Conservation (phyloP, 257 asterid species). For the Orobanche coerulescens region DNA sequence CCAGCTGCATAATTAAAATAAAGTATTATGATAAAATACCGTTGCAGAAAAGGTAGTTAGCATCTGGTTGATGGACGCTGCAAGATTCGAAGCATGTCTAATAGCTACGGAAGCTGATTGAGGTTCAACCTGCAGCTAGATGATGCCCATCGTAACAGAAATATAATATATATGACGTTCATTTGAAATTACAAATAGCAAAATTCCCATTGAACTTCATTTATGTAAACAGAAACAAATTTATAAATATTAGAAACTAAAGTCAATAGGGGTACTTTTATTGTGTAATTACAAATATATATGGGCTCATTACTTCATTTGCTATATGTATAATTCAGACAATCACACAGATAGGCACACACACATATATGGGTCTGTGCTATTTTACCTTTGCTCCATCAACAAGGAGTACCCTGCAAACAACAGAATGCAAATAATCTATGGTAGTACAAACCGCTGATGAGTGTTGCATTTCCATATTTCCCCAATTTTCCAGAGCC, state of each 20-base stretch:
- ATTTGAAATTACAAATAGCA: no score
- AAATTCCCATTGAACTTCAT: no score
- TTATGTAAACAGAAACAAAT: no score
- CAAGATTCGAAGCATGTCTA: constrained; percentile 52
- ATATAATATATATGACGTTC: no score
- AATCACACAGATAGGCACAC: no score
- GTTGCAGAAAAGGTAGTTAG: constrained; percentile 29
- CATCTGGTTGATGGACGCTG: constrained; percentile 37
- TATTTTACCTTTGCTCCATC: constrained; percentile 65
- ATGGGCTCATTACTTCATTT: no score
- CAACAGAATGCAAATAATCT: constrained; percentile 50
- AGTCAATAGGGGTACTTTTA: no score
- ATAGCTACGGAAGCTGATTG: constrained; percentile 33
- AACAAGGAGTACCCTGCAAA: constrained; percentile 64
- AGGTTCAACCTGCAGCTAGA: constrained; percentile 44
- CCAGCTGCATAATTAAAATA: no score
- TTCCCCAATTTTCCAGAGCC: constrained; percentile 52
- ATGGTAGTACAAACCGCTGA: constrained; percentile 49
- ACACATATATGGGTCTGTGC: not conserved
- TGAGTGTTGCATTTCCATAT: constrained; percentile 44
- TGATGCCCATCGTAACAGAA: no score
- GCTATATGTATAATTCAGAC: no score
- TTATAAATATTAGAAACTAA: no score
- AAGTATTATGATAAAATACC: constrained; percentile 30
- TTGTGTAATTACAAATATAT: no score